These are phyloP conservation scores for Bipolaris bicolor DNA, from an alignment of 2,329 filamentous ascomycete species.

Conservation along the genomic window DNA sequence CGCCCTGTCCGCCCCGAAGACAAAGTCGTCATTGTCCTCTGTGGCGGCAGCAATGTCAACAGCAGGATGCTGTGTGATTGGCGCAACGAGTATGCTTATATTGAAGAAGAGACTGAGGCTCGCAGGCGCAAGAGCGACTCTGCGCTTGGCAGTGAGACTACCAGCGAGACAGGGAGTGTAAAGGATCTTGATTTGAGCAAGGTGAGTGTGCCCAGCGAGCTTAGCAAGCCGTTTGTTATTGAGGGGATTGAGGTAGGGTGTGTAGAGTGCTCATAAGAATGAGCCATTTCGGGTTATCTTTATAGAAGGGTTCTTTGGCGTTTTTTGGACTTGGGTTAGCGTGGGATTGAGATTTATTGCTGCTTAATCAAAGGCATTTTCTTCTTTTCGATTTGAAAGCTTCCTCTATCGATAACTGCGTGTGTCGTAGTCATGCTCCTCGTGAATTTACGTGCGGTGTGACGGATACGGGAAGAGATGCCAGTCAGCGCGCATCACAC, in stretches of 20 bases:
- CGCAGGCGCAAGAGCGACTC: constrained; percentile 24
- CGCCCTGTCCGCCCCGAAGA: constrained; percentile 68
- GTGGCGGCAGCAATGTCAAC: constrained; percentile 67
- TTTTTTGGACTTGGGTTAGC: neutral
- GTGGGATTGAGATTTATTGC: neutral
- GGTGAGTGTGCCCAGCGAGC: constrained; percentile 19
- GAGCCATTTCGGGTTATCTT: neutral
- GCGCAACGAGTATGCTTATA: constrained; percentile 49
- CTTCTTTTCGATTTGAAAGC: neutral
- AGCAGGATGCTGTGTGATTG: constrained; percentile 59
- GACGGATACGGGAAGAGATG: no score
- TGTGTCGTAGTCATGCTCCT: no score
- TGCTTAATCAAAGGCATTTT: neutral
- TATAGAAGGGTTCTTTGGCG: neutral
- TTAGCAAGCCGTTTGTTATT: constrained; percentile 23
- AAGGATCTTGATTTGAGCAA: constrained; percentile 13
- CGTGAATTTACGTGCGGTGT: no score
- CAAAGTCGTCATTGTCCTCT: constrained; percentile 84
- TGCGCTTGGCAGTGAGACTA: constrained; percentile 25
- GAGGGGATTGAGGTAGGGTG: constrained; percentile 23
- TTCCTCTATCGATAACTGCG: no score
- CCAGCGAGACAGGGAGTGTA: constrained; percentile 20
- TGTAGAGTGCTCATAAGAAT: constrained; percentile 8
- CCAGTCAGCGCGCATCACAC: no score
- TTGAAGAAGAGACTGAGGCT: constrained; percentile 26